Percentiles rank a stretch among this genome's conserved stretches.
Evolutionary conservation across 1,284 basidiomycete species (phyloP).

Genomic region (Heterobasidion occidentale): DNA sequence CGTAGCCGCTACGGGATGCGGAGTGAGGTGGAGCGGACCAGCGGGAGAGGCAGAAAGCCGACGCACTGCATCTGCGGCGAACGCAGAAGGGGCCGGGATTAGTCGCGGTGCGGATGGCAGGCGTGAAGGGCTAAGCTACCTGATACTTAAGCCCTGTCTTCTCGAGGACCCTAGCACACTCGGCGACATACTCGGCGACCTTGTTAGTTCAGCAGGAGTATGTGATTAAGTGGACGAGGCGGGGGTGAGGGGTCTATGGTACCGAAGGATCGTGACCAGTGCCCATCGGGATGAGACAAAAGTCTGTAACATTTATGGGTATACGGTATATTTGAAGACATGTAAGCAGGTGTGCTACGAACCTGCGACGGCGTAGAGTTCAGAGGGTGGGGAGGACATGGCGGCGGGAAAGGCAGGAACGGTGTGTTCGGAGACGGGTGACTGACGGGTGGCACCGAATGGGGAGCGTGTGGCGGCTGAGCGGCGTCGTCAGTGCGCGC

Average conservation of each 20-base stretch:
- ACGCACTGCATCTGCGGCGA: constrained; percentile 66
- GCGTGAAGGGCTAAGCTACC: constrained; percentile 30
- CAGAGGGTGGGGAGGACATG: background rate
- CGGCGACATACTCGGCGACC: constrained; percentile 68
- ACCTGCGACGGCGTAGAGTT: background rate
- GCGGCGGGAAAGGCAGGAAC: background rate
- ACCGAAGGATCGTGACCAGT: constrained; percentile 62
- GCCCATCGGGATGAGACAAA: constrained; percentile 79
- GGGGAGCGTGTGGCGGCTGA: too few species aligned
- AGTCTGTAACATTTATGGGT: constrained; percentile 38
- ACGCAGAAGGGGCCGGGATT: background rate
- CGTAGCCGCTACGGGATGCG: constrained; percentile 61
- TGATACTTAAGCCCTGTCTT: constrained; percentile 77
- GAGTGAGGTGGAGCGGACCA: constrained; percentile 1
- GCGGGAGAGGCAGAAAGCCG: background rate
- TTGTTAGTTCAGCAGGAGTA: constrained; percentile 12
- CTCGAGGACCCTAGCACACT: constrained; percentile 76
- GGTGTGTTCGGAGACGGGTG: background rate
- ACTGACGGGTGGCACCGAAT: background rate
- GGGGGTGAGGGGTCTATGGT: constrained; percentile 7
- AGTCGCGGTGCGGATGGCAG: constrained; percentile 3
- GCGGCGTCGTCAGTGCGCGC: too few species aligned
- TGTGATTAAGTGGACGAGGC: too few species aligned
- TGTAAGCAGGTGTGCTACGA: too few species aligned
- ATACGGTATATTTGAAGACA: too few species aligned